Evolutionary conservation across 2,329 filamentous ascomycete genomes (phyloP), one percentile per base, ranked within the genome.

Genomic region (Botrytis sinoallii): DNA sequence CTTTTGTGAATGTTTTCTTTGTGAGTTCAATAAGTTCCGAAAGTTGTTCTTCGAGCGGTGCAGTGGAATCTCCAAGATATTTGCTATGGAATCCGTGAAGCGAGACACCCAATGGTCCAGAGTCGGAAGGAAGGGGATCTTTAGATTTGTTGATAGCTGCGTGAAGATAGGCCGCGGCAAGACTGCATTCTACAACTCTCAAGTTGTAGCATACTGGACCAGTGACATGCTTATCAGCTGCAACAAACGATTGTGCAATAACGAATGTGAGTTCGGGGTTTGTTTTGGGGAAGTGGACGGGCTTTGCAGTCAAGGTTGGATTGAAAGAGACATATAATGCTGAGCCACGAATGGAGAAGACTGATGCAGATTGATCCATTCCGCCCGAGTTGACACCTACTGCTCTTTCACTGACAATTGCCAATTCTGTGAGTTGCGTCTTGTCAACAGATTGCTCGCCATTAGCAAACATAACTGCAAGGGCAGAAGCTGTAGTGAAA

Each of bases 351-450:
- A 93, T 88, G 0, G 94, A 95, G 83, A 99, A 96, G 76, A 99
- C 95, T 0, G 95, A 98, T 48, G 96, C 96, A 22, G 94, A 91
- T 84, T 99, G 96, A 81, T 99, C 96, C 96, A 99, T 98, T 73
- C 95, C 96, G 82, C 96, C 96, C 8, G 94, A 97, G 84, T 98
- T 98, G 78, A 99, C 96, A 70, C 96, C 96, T 6, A 98, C 96
- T 25, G 93, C 91, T 73, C 96, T 90, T 85, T 99, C 96, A 64
- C 94, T 97, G 55, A 98, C 93, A 77, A 99, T 95, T 35, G 96
- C 95, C 70, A 98, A 87, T 84, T 98, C 95, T 1, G 95, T 93
- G 61, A 99, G 85, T 82, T 96, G 92, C 77, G 92, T 96, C 87
- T 98, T 98, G 83, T 97, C 92, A 40, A 99, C 90, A 29, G 88